Evolutionary conservation across 805 yeast genomes (phyloP).

Genomic region (Candida krabiensis): DNA sequence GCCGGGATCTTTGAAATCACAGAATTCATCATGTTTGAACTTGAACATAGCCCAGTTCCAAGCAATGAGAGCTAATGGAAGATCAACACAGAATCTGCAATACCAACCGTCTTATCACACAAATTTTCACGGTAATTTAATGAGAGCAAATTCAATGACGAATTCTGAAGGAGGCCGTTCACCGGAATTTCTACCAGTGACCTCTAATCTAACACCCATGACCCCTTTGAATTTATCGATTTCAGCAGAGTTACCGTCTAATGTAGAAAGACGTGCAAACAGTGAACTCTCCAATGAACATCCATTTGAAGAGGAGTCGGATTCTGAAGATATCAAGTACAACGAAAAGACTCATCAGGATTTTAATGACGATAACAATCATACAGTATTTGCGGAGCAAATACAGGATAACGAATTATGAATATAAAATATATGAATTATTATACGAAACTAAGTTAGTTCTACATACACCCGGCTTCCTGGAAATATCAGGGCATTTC

Average conservation of each 20-base stretch:
- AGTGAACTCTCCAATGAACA: slow-evolving; percentile 12
- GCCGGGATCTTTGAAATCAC: slow-evolving; percentile 37
- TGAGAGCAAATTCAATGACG: slow-evolving; percentile 23
- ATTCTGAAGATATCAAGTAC: slow-evolving; percentile 10
- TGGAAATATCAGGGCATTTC: neutral
- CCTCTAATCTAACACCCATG: slow-evolving; percentile 37
- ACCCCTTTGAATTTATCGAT: slow-evolving; percentile 34
- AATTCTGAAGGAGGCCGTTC: slow-evolving; percentile 32
- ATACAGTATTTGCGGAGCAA: slow-evolving; percentile 23
- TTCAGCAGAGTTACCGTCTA: slow-evolving; percentile 13
- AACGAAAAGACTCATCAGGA: slow-evolving; percentile 8
- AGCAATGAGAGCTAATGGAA: slow-evolving; percentile 19
- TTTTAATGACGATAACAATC: slow-evolving; percentile 14
- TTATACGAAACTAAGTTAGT: no score
- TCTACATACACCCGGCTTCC: no score
- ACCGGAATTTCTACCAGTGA: slow-evolving; percentile 36
- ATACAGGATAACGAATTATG: slow-evolving; percentile 22
- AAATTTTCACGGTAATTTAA: slow-evolving; percentile 6
- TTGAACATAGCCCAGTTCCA: slow-evolving; percentile 10
- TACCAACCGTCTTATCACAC: slow-evolving; percentile 16
- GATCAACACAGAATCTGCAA: slow-evolving; percentile 9
- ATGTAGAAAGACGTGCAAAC: neutral
- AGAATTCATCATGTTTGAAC: slow-evolving; percentile 23
- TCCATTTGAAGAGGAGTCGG: slow-evolving; percentile 21
- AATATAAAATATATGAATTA: slow-evolving; percentile 1